Percentiles rank a stretch among this genome's conserved stretches.
Conservation (phyloP, 1,139 yeast genomes). For the Yamadazyma kanchanaburiensis region DNA sequence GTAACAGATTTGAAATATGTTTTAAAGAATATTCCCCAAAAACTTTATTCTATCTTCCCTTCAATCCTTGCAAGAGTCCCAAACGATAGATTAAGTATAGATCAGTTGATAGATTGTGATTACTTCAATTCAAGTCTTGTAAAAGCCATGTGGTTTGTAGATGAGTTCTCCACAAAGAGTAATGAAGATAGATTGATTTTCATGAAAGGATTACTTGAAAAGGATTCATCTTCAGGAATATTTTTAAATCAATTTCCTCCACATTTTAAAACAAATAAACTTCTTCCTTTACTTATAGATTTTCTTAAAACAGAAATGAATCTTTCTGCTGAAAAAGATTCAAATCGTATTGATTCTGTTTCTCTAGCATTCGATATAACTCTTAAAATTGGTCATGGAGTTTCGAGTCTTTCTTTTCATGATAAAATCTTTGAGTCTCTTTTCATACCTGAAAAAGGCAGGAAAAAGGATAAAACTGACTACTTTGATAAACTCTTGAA, state of each 20-base stretch:
- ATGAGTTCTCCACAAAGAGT: constrained; percentile 77
- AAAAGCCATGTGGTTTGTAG: constrained; percentile 78
- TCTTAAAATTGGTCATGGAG: constrained; percentile 57
- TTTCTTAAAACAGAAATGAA: constrained; percentile 33
- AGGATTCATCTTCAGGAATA: constrained; percentile 15
- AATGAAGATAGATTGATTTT: constrained; percentile 67
- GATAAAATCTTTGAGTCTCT: constrained; percentile 54
- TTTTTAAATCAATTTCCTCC: constrained; percentile 70
- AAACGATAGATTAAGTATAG: constrained; percentile 42
- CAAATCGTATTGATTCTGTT: constrained; percentile 37
- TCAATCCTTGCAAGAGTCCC: constrained; percentile 43
- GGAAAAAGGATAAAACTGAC: constrained; percentile 29
- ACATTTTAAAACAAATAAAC: constrained; percentile 64
- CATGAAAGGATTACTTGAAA: constrained; percentile 56
- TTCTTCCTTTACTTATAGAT: constrained; percentile 65
- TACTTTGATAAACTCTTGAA: constrained; percentile 38
- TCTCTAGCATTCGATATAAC: not conserved
- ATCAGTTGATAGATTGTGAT: constrained; percentile 51
- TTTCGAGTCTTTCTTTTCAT: constrained; percentile 75
- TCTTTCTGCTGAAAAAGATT: constrained; percentile 12
- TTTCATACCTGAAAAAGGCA: constrained; percentile 28
- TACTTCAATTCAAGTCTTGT: constrained; percentile 78
- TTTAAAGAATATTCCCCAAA: constrained; percentile 38
- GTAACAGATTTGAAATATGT: constrained; percentile 47
- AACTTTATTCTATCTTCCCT: constrained; percentile 26